Percentiles rank a stretch among this genome's conserved stretches.
Evolutionary conservation across 164 flowering plant genomes (phyloP).

Genomic region (Chloranthus sessilifolius): DNA sequence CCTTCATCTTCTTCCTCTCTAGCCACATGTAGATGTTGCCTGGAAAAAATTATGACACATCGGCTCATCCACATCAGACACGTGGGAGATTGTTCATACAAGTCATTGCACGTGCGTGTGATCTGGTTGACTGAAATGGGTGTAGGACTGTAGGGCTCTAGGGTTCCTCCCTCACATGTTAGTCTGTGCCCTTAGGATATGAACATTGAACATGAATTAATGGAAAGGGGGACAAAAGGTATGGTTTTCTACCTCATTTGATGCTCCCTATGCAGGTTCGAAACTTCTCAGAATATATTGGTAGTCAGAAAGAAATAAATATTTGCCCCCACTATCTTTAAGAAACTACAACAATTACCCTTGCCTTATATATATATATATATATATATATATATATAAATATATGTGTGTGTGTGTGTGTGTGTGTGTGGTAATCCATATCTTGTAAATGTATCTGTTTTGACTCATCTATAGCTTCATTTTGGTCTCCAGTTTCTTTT

Average conservation of each 20-base stretch:
- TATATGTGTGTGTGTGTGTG: no score
- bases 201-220: neutral
- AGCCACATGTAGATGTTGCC: neutral
- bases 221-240: conserved; percentile 27
- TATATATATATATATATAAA: no score
- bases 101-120: neutral
- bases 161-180: conserved; percentile 7
- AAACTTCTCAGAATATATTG: conserved; percentile 13
- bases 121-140: conserved; percentile 9
- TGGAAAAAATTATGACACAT: neutral
- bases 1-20: no score
- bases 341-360: no score
- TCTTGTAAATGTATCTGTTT: no score
- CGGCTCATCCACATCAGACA: neutral
- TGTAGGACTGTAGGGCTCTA: no score
- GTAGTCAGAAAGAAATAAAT: no score
- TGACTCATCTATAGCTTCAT: no score
- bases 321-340: no score
- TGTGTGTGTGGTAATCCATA: no score
- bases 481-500: no score
- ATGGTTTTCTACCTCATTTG: conserved; percentile 17
- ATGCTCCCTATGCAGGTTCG: conserved; percentile 9
- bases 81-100: neutral
- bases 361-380: no score
- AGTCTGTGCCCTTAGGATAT: conserved; percentile 19